These are phyloP conservation scores for Kwoniella heveanensis DNA, from an alignment of 768 basidiomycete genomes.

Conservation along the genomic window DNA sequence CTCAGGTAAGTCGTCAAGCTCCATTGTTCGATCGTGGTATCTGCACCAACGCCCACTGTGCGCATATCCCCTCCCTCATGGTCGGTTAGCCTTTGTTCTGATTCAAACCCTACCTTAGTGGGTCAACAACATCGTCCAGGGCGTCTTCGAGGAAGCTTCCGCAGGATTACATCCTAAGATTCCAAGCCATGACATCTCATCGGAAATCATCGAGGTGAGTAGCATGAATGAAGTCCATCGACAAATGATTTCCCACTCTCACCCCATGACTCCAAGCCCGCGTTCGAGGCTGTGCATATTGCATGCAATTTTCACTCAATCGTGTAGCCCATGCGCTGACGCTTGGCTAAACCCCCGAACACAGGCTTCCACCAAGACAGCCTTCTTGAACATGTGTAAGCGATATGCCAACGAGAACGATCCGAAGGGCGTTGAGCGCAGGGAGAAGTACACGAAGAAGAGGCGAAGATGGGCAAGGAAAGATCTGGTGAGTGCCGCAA, in stretches of 20 bases:
- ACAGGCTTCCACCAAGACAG: constrained; percentile 28
- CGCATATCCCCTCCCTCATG: no score
- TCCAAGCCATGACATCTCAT: constrained; percentile 22
- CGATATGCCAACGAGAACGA: constrained; percentile 45
- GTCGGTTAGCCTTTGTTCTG: neutral
- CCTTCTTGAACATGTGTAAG: constrained; percentile 47
- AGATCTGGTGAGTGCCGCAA: constrained; percentile 43
- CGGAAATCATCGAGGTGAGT: constrained; percentile 26
- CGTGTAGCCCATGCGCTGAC: no score
- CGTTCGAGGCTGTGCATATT: no score
- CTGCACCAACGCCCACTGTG: no score
- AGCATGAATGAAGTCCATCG: no score
- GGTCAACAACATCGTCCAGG: constrained; percentile 19
- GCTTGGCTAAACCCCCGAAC: neutral
- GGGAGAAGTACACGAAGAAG: constrained; percentile 46
- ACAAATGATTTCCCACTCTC: no score
- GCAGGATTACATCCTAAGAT: constrained; percentile 19
- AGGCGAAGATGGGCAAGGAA: constrained; percentile 54
- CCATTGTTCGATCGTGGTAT: no score
- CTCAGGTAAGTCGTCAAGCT: neutral
- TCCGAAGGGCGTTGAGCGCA: constrained; percentile 31
- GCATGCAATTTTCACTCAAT: no score
- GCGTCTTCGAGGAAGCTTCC: constrained; percentile 21
- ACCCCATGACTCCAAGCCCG: no score
- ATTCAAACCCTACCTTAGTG: constrained; percentile 9